A percentile compares a stretch with the other conserved stretches of the same genome.
Evolutionary conservation across 208 protist genomes (phyloP).

Genomic region (Crithidia thermophila): DNA sequence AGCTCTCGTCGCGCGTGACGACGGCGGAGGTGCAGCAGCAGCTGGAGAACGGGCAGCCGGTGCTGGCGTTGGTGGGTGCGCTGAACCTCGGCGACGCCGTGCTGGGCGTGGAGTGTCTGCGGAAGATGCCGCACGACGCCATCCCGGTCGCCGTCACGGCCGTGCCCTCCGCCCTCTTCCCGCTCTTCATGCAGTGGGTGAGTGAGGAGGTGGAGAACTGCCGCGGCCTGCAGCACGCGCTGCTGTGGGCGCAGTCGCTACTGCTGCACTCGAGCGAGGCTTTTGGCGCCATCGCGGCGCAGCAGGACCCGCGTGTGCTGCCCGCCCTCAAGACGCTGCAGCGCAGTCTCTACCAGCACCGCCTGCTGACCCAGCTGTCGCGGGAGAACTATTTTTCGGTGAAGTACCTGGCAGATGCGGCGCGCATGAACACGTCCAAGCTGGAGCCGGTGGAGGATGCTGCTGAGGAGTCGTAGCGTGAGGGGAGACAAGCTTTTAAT

Average conservation of each 20-base stretch:
- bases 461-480: constrained; percentile 3
- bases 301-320: constrained; percentile 40
- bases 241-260: constrained; percentile 88
- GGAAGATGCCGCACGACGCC: constrained; percentile 66
- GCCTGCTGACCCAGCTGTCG: constrained; percentile 62
- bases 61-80: constrained; percentile 81
- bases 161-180: constrained; percentile 66
- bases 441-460: constrained; percentile 35
- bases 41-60: constrained; percentile 50
- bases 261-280: constrained; percentile 81
- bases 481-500: too few species aligned
- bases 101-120: constrained; percentile 81
- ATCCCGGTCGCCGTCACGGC: constrained; percentile 86
- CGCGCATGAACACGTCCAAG: constrained; percentile 59
- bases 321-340: constrained; percentile 75
- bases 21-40: constrained; percentile 58
- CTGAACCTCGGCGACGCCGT: constrained; percentile 78
- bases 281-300: constrained; percentile 52
- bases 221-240: constrained; percentile 63
- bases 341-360: constrained; percentile 68
- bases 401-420: constrained; percentile 81
- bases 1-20: constrained; percentile 70
- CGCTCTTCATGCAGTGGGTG: constrained; percentile 78
- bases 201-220: constrained; percentile 77
- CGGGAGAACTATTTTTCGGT: constrained; percentile 90